Conservation (phyloP, 345 rosid species). For the Syzygium oleosum region DNA sequence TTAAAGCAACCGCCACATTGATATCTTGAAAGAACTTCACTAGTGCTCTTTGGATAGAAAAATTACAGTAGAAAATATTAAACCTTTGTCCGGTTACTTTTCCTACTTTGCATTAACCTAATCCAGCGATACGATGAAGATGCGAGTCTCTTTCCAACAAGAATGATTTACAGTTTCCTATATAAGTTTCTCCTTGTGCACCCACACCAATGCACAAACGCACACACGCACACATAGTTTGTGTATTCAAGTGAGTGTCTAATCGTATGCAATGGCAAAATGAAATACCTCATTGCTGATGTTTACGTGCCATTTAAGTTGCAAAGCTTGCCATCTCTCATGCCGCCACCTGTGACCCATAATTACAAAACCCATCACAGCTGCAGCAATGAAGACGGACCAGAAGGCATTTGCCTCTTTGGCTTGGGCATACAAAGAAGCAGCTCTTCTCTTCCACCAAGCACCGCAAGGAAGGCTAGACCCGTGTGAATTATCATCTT, state of each 20-base stretch:
- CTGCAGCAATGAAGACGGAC: slow-evolving; percentile 91
- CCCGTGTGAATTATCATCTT: slow-evolving; percentile 30
- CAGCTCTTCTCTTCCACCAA: slow-evolving; percentile 95
- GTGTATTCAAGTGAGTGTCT: not conserved
- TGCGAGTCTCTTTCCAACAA: not conserved
- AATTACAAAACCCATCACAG: slow-evolving; percentile 87
- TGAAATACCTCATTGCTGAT: slow-evolving; percentile 55
- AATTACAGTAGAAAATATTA: not conserved
- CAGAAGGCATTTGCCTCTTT: slow-evolving; percentile 84
- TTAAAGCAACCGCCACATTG: not conserved
- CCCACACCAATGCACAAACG: not conserved
- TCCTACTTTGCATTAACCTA: not conserved
- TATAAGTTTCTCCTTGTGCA: not conserved
- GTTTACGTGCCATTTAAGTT: slow-evolving; percentile 69
- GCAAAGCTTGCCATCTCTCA: slow-evolving; percentile 88
- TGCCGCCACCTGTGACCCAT: slow-evolving; percentile 97
- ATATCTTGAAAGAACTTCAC: not conserved
- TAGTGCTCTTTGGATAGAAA: not conserved
- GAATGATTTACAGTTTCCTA: not conserved
- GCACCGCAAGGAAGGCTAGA: slow-evolving; percentile 66
- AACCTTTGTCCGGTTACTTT: not conserved
- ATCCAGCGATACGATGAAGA: not conserved
- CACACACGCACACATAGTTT: not conserved
- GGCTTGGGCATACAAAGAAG: slow-evolving; percentile 60
- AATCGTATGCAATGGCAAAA: not conserved